Evolutionary conservation across 139 green algal genomes (phyloP).

Genomic region (Coelastrella sp.): DNA sequence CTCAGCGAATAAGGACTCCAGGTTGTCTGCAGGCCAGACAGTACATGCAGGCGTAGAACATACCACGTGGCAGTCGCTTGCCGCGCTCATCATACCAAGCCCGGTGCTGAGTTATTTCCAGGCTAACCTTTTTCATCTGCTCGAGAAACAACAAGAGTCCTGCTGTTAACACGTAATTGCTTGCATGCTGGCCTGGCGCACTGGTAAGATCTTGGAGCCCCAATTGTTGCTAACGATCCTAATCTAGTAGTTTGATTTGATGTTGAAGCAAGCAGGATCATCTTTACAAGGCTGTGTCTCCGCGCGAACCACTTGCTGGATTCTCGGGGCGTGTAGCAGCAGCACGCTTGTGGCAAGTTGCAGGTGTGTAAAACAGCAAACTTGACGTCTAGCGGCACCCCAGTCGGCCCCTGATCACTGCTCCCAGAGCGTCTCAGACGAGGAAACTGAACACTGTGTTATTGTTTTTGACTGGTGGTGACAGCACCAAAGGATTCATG

Average conservation of each 20-base stretch:
- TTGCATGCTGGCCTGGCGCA: not conserved
- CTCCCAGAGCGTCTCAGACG: no score
- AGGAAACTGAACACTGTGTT: not conserved
- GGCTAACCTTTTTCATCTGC: not conserved
- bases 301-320: no score
- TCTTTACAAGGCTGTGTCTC: no score
- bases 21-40: constrained; percentile 14
- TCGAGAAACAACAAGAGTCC: not conserved
- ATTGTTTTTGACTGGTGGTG: not conserved
- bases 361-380: no score
- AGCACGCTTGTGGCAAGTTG: no score
- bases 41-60: not conserved
- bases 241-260: no score
- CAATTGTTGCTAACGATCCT: no score
- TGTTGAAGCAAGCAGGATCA: no score
- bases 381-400: no score
- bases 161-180: not conserved
- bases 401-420: no score
- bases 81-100: no score
- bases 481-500: not conserved
- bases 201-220: not conserved
- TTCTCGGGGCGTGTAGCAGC: no score
- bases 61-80: not conserved
- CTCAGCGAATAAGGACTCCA: constrained; percentile 74
- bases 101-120: not conserved